Evolutionary conservation across 305 asterid genomes (phyloP).

Genomic region (Ajuga reptans): DNA sequence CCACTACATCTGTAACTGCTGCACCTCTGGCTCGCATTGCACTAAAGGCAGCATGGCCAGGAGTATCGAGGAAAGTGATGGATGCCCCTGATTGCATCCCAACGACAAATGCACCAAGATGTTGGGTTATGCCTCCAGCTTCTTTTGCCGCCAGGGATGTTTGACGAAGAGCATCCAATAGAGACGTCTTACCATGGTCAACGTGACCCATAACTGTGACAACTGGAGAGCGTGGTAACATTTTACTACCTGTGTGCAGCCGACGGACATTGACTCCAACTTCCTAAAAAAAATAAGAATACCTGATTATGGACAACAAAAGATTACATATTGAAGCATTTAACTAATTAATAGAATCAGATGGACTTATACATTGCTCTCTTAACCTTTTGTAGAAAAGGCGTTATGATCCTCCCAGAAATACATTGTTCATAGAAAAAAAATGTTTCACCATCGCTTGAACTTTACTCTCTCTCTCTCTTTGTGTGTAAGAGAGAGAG

Average conservation of each 20-base stretch:
- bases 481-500: background rate
- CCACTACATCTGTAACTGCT: conserved; percentile 89
- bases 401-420: background rate
- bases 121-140: conserved; percentile 99
- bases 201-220: conserved; percentile 99
- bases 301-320: conserved; percentile 9
- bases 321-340: background rate
- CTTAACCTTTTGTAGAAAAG: background rate
- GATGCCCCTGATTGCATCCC: conserved; percentile 86
- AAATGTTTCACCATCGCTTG: background rate
- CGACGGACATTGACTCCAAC: conserved; percentile 74
- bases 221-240: conserved; percentile 77
- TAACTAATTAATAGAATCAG: background rate
- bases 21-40: conserved; percentile 99
- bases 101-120: conserved; percentile 91
- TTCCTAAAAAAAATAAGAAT: conserved; percentile 44
- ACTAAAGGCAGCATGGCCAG: conserved; percentile 98
- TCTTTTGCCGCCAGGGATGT: conserved; percentile 91
- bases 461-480: background rate
- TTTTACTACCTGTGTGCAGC: conserved; percentile 57
- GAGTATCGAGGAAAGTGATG: conserved; percentile 95
- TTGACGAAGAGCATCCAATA: conserved; percentile 80
- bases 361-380: background rate
- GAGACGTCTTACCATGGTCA: conserved; percentile 96
- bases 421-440: background rate